Base-by-base conservation (phyloP, 2,329 filamentous ascomycete species). In the Neoarthrinium moseri region DNA sequence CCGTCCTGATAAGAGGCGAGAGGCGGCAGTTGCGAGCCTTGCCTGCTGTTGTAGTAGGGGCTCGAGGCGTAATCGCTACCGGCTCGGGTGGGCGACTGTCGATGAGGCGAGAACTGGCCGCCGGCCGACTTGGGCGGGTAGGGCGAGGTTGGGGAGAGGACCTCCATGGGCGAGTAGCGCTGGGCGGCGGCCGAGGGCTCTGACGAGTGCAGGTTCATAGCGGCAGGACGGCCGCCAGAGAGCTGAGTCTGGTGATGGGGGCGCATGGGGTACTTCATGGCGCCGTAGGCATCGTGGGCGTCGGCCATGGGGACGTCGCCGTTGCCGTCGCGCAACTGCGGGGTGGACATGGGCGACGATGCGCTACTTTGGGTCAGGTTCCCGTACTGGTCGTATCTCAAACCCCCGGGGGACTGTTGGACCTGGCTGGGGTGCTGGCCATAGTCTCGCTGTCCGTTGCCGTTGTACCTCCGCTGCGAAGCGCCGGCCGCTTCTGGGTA, bases 101-200 rank as follows among this genome's bases (percentile, higher is more conserved):
- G 83, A 55, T 80, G 74, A 56, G 72, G 62, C 15, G 36, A 37
- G 56, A 78, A 66, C 55, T 77, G 67, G 52, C 32, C 42, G 18
- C 37, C 61, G 72, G 81, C 51, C 74, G 81, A 64, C 74, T 87
- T 70, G 71, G 77, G 63, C 36, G 81, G 79, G 70, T 95, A 95
- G 26, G 90, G 84, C 46, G 88, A 86, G 26, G 86, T 83, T 32
- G 91, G 89, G 50, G 91, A 90, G 50, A 95, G 74, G 13, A 83
- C 81, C 65, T 96, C 92, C 91, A 96, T 96, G 53, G 92, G 94
- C 37, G 92, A 97, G 70, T 97, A 97, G 63, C 91, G 84, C 66
- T 95, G 89, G 49, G 91, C 89, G 47, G 90, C 89, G 41, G 89
- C 78, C 34, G 90, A 94, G 48, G 88, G 84, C 61, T 92, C 84